phyloP scores from a whole-genome alignment of 208 protist genomes.

The Trypanosoma brucei region DNA sequence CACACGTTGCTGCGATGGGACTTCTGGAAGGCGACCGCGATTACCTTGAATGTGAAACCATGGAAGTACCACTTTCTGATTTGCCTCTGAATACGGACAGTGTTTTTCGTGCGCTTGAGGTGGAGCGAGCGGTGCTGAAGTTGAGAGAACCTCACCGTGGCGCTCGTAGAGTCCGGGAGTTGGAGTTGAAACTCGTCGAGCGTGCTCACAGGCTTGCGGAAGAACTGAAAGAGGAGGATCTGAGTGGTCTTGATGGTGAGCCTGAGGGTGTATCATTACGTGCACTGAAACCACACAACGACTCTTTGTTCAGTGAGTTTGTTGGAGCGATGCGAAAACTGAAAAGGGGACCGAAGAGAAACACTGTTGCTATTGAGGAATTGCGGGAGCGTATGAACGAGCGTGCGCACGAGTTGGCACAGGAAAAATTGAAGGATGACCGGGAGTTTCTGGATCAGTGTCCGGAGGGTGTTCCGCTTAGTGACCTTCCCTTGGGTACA shows the following conservation, averaged over 20 bases:
- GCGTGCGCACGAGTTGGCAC: constrained; percentile 36
- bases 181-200: constrained; percentile 43
- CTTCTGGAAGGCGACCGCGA: constrained; percentile 58
- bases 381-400: constrained; percentile 44
- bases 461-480: constrained; percentile 51
- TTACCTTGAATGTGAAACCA: constrained; percentile 56
- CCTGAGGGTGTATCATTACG: constrained; percentile 40
- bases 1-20: constrained; percentile 44
- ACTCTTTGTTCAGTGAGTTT: constrained; percentile 52
- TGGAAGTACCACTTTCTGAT: constrained; percentile 56
- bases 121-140: constrained; percentile 49
- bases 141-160: constrained; percentile 33
- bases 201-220: constrained; percentile 50
- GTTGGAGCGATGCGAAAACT: constrained; percentile 64
- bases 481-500: constrained; percentile 49
- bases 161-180: constrained; percentile 36
- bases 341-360: constrained; percentile 50
- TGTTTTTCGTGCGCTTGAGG: constrained; percentile 44
- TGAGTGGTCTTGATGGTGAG: constrained; percentile 37
- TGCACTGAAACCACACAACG: constrained; percentile 67
- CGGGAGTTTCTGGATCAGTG: constrained; percentile 46
- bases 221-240: constrained; percentile 59
- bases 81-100: constrained; percentile 62
- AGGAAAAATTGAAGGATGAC: constrained; percentile 31
- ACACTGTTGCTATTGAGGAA: constrained; percentile 35